A percentile compares a stretch with the other conserved stretches of the same genome.
Evolutionary conservation across 768 basidiomycete species (phyloP).

Genomic region (Goffeauzyma gilvescens): DNA sequence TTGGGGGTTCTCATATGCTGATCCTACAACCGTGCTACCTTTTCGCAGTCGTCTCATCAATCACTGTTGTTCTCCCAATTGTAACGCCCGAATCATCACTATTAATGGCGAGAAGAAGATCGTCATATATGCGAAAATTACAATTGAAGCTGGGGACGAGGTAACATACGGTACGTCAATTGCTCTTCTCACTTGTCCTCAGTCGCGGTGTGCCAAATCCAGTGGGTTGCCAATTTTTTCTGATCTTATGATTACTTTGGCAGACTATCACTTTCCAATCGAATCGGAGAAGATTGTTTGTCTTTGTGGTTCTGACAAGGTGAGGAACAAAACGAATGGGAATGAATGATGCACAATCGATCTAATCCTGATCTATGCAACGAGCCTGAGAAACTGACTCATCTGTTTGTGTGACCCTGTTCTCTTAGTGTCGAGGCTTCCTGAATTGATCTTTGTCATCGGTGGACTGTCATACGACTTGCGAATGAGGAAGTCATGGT

Average conservation of each 20-base stretch:
- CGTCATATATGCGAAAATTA: slow-evolving; percentile 94
- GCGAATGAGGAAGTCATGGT: too few relatives aligned
- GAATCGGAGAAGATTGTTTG: slow-evolving; percentile 86
- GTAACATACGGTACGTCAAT: slow-evolving; percentile 76
- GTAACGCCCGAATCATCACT: slow-evolving; percentile 39
- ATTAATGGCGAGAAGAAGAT: slow-evolving; percentile 45
- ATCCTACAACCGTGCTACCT: slow-evolving; percentile 4
- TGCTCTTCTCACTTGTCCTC: neutral
- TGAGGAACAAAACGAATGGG: slow-evolving; percentile 12
- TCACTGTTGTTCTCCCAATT: slow-evolving; percentile 81
- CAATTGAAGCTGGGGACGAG: slow-evolving; percentile 89
- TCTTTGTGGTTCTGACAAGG: slow-evolving; percentile 53
- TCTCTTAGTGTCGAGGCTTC: slow-evolving; percentile 68
- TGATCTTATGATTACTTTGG: slow-evolving; percentile 16
- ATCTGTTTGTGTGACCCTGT: slow-evolving; percentile 20
- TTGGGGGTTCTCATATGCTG: too few relatives aligned
- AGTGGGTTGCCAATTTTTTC: slow-evolving; percentile 1
- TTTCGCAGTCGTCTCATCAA: slow-evolving; percentile 73
- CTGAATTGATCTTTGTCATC: slow-evolving; percentile 51
- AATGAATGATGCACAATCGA: neutral
- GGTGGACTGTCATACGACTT: neutral
- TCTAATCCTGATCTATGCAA: neutral
- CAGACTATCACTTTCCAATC: slow-evolving; percentile 97
- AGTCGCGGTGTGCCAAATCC: neutral
- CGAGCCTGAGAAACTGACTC: neutral